Base-by-base conservation (phyloP, 257 asterid species). In the Cinchona pubescens region DNA sequence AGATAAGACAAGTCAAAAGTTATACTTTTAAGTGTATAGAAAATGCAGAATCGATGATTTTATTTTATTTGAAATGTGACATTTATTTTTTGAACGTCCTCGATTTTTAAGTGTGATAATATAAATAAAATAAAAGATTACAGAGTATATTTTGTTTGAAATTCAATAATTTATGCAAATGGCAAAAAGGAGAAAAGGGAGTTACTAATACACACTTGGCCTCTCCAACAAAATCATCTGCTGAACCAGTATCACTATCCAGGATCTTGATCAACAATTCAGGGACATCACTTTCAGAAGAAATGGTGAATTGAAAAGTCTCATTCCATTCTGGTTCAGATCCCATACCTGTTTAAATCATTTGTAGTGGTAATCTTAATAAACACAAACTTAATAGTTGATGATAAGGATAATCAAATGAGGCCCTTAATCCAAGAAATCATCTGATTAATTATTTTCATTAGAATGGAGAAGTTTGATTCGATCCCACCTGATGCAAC, bases 261-360 rank as follows among this genome's bases (percentile, higher is more conserved):
- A 88, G 62, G 14, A 88, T 83, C 83, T 80, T 87, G 80, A 87
- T 74, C 34, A 56, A 23, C 56, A 88, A 65, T 65, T 88, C 91
- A 1, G 83, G 67, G 75, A 76, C n/a, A n/a, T n/a, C 85, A 70
- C 75, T 86, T 18, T 79, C 86, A n/a, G n/a, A n/a, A 18, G 89
- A 75, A 43, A 88, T 58, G 19, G 79, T 38, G 61, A 88, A 87
- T 32, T 80, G 42, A 71, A 86, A 86, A 4, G 70, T 87, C 72
- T 88, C 93, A 40, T 88, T 88, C 93, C 93, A 88, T 69, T 85
- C 91, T 23, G 93, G 91, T 10, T 85, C 83, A 40, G 80, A 64
- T 59, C 93, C 93, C 64, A 79, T 73, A 51, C 93, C 93, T 88
- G 84, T 40, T 74, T 62, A 60, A 61, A 35, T 3, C 6, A 30